Percentiles rank a stretch among this genome's conserved stretches.
phyloP scores from a whole-genome alignment of 345 rosid species.

The Luvunga scandens region DNA sequence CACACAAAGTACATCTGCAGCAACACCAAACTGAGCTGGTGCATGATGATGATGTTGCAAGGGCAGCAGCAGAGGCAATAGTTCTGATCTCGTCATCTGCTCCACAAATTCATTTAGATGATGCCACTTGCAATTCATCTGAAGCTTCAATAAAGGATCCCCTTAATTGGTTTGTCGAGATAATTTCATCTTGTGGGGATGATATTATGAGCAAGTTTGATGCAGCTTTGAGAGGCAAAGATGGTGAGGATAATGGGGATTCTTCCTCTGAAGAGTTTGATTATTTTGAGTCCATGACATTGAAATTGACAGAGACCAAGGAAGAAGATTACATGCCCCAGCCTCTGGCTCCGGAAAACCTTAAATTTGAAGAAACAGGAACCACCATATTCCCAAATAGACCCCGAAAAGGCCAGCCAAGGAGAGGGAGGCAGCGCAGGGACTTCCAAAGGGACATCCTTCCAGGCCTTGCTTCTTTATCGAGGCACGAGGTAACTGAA shows the following conservation, averaged over 20 bases:
- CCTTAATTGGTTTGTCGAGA: conserved; percentile 78
- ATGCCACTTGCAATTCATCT: conserved; percentile 25
- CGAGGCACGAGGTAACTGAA: conserved; percentile 88
- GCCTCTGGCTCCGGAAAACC: conserved; percentile 60
- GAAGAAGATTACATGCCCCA: conserved; percentile 89
- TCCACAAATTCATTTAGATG: conserved; percentile 26
- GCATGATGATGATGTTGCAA: conserved; percentile 39
- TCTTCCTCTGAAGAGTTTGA: conserved; percentile 54
- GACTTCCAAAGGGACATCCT: conserved; percentile 99
- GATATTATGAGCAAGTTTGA: conserved; percentile 46
- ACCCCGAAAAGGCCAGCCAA: conserved; percentile 68
- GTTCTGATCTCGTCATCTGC: conserved; percentile 60
- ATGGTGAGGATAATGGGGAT: conserved; percentile 31
- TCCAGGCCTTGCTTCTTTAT: conserved; percentile 81
- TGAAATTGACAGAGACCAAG: conserved; percentile 54
- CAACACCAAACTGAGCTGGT: conserved; percentile 29
- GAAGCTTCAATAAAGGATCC: conserved; percentile 41
- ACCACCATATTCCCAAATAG: conserved; percentile 36
- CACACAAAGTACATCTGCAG: conserved; percentile 25
- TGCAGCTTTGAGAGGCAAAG: conserved; percentile 30
- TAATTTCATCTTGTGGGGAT: conserved; percentile 50
- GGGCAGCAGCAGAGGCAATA: conserved; percentile 73
- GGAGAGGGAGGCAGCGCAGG: conserved; percentile 94
- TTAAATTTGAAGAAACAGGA: conserved; percentile 47
- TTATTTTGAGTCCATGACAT: conserved; percentile 81